These are phyloP conservation scores for Colletotrichum destructivum DNA, from an alignment of 2,329 filamentous ascomycete species.

Conservation along the genomic window DNA sequence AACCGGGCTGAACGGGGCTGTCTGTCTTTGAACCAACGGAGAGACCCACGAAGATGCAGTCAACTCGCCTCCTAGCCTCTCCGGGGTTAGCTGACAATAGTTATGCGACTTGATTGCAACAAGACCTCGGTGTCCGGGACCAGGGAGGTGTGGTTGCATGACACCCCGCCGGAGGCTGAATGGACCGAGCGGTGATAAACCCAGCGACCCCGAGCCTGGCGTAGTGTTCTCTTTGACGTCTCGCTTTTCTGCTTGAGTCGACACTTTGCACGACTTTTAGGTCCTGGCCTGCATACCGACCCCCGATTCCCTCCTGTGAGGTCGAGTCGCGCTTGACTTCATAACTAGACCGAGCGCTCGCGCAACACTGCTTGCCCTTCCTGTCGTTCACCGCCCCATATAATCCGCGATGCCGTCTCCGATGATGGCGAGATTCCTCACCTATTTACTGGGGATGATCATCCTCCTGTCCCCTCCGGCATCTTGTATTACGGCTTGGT, in stretches of 20 bases:
- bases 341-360: background rate
- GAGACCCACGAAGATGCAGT: constrained; percentile 1
- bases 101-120: constrained; percentile 3
- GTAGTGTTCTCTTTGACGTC: background rate
- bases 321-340: constrained; percentile 6
- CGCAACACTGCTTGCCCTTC: background rate
- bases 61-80: background rate
- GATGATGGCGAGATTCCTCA: constrained; percentile 1
- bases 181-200: constrained; percentile 26
- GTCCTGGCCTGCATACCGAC: constrained; percentile 8
- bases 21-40: constrained; percentile 19
- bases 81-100: constrained; percentile 22
- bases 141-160: constrained; percentile 7
- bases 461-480: constrained; percentile 41
- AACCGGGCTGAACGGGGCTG: background rate
- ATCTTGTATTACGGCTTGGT: constrained; percentile 55
- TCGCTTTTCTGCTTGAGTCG: background rate
- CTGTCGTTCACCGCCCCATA: background rate
- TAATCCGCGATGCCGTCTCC: background rate
- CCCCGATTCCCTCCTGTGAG: constrained; percentile 5
- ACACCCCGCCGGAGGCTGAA: constrained; percentile 18
- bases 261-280: constrained; percentile 10
- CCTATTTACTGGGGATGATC: constrained; percentile 7
- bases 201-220: constrained; percentile 12
- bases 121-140: constrained; percentile 6